Evolutionary conservation across 2,329 filamentous ascomycete genomes (phyloP), one percentile per base, ranked within the genome.

Genomic region (Dendrostoma leiphaemia): DNA sequence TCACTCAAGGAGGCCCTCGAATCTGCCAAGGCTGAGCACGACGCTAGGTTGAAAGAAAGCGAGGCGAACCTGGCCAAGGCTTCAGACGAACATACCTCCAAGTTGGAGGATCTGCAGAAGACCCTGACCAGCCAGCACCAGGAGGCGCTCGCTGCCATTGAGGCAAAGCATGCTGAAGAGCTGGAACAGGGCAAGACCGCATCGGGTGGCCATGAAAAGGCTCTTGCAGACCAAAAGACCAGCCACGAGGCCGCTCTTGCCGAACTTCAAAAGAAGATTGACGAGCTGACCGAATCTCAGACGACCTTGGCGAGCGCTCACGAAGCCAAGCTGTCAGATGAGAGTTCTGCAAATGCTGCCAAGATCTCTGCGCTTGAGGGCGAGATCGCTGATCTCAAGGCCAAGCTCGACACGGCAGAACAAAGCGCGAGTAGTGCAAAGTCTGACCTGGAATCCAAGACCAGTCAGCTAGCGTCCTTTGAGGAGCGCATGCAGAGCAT

Each of bases 181-280:
- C 67, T 84, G 26, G 73, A 74, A 6, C 73, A 77, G 61, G 75
- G 72, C 52, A 71, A 75, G 60, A 63, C 72, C 1, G 70, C 77
- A 46, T 69, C 71, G 8, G 69, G 71, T 12, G 75, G 74, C 2
- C 76, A 81, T 28, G 76, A 82, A 56, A 70, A 76, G 52, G 71
- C 75, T 19, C 64, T 84, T 26, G 67, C 73, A 9, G 78, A 81
- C 9, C 69, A 84, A 44, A 80, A 77, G 62, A 61, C 73, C 4
- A 69, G 68, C 45, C 80, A 85, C 58, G 78, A 83, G 51, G 62
- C 71, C 10, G 67, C 71, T 3, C 62, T 76, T 28, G 72, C 71
- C 23, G 76, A 77, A 19, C 68, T 86, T 43, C 77, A 85, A 66
- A 76, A 72, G 62, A 78, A 81, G 67, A 72, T 86, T 29, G 76